A percentile compares a stretch with the other conserved stretches of the same genome.
Conservation (phyloP, 495 filamentous ascomycete species). For the Neurospora tetrasperma region DNA sequence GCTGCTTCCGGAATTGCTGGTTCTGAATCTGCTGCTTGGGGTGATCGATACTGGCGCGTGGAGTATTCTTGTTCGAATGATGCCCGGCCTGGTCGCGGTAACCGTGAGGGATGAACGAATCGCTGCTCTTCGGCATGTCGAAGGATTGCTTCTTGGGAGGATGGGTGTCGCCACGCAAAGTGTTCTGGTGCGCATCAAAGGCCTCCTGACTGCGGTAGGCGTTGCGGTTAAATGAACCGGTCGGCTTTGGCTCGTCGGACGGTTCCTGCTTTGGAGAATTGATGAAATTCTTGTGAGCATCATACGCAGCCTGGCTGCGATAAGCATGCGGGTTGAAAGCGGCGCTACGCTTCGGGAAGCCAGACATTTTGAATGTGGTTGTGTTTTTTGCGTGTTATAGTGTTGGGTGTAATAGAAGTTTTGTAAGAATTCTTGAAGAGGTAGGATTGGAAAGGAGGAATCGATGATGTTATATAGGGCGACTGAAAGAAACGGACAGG, state of each 20-base stretch:
- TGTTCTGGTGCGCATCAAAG: too few relatives aligned
- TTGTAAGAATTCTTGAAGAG: background rate
- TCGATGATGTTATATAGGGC: background rate
- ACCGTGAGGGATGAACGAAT: background rate
- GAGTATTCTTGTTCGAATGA: background rate
- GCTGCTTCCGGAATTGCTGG: background rate
- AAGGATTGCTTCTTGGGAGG: background rate
- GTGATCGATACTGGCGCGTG: fast-evolving
- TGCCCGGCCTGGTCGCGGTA: background rate
- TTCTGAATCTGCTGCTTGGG: background rate
- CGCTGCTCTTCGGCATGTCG: background rate
- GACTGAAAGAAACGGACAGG: background rate
- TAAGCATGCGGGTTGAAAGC: background rate
- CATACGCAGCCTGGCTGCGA: background rate
- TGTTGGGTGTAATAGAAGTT: background rate
- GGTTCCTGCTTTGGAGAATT: background rate
- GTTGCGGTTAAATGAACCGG: too few relatives aligned
- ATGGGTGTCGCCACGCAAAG: too few relatives aligned
- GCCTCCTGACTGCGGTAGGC: too few relatives aligned
- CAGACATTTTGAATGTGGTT: background rate
- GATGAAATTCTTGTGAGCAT: background rate
- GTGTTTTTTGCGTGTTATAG: background rate
- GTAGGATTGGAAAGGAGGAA: background rate
- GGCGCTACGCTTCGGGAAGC: background rate
- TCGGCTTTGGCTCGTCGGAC: background rate